These are phyloP conservation scores for Diplodia corticola DNA, from an alignment of 2,329 filamentous ascomycete genomes.

Conservation along the genomic window DNA sequence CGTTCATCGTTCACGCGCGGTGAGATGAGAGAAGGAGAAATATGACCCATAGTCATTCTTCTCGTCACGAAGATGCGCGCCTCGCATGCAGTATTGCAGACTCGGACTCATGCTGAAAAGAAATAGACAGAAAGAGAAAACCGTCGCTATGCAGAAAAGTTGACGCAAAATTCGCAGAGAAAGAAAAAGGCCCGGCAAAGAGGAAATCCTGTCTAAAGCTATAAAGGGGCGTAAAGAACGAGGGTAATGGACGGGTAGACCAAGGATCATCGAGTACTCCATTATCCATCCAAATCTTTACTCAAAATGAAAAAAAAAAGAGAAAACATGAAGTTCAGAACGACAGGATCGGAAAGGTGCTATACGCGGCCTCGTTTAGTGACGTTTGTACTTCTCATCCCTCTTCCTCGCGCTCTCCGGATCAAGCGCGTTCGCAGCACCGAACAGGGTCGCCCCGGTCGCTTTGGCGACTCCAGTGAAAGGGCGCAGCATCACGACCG, in stretches of 20 bases:
- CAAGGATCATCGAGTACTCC: not conserved
- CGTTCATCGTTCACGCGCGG: not conserved
- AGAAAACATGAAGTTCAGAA: too few relatives aligned
- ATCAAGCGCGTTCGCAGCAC: conserved; percentile 89
- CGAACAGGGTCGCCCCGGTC: conserved; percentile 84
- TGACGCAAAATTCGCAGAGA: not conserved
- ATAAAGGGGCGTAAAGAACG: not conserved
- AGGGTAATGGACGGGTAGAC: not conserved
- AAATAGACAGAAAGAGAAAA: not conserved
- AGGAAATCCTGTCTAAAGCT: not conserved
- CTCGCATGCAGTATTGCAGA: not conserved
- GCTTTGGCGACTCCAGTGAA: conserved; percentile 88
- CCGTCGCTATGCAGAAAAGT: conserved; percentile 17
- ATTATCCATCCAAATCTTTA: not conserved
- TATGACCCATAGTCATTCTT: not conserved
- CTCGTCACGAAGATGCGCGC: not conserved
- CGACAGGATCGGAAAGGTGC: not conserved
- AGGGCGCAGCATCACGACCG: conserved; percentile 89
- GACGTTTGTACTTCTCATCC: conserved; percentile 59
- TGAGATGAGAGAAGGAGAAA: not conserved
- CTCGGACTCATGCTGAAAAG: not conserved
- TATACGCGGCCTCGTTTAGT: not conserved
- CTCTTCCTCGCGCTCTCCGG: conserved; percentile 75
- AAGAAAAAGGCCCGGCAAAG: not conserved
- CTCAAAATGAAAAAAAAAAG: not conserved